Base-by-base conservation (phyloP, 257 asterid genomes). In the Penstemon barbatus region DNA sequence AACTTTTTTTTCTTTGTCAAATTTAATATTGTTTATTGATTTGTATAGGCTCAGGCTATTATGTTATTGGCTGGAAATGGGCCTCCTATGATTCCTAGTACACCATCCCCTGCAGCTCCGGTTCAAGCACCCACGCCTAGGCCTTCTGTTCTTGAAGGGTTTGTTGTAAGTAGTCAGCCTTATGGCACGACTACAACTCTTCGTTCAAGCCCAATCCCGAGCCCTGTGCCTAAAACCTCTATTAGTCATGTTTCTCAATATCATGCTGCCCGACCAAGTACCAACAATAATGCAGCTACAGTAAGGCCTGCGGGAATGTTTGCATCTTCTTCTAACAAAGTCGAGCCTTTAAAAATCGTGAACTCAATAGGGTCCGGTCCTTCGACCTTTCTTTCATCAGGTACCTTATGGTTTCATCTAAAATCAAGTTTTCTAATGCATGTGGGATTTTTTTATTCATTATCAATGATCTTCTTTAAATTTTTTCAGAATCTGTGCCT, bases 21-120 rank as follows among this genome's bases (percentile, higher is more conserved):
- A 57, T 44, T 57, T 57, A 11, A 46, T 46, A 10, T 55, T 6
- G 2, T 62, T 45, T 1, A 49, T 48, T 37, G 13, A 48, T 63
- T 57, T 59, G 19, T 60, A 56, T 71, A 90, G 97, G 97, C 96
- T 66, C 91, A 86, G 71, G 97, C 96, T 13, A 91, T 91, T 52
- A 91, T 89, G 97, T 77, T 91, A 55, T 70, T 92, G 82, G 98
- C 98, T 69, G 97, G 97, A 63, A 86, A 92, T 41, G 90, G 85
- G 38, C 82, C 91, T 63, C 76, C 89, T 18, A 39, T 36, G 49
- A 36, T 78, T 59, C 65, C 86, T 41, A 71, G 43, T 56, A 48
- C 84, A 58, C 10, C 84, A 7, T 37, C 63, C n/a, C 74, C 83
- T 4, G 65, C 76, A 41, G 59, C 83, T 76, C 92, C 88, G n/a